phyloP scores from a whole-genome alignment of 148 eudicot genomes.

The Heliamphora exappendiculata region DNA sequence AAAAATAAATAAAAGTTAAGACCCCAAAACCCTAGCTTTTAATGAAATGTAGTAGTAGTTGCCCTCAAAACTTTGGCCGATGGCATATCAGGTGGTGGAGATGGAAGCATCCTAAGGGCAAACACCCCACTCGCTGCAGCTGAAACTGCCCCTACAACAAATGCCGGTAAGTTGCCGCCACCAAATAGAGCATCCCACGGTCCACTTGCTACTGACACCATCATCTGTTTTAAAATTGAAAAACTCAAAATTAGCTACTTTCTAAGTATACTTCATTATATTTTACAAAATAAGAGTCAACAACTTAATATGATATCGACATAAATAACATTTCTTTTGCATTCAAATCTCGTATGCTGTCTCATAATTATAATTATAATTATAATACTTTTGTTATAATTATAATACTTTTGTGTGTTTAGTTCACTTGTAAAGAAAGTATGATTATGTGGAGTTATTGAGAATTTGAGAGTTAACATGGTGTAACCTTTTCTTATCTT shows the following conservation, averaged over 20 bases:
- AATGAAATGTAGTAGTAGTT: neutral
- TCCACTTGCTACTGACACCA: slow-evolving; percentile 57
- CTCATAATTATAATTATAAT: too few species aligned
- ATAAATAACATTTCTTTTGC: too few species aligned
- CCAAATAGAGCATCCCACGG: slow-evolving; percentile 65
- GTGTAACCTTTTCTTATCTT: neutral
- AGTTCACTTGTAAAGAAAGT: too few species aligned
- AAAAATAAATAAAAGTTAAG: neutral
- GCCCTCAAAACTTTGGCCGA: neutral
- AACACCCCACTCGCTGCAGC: slow-evolving; percentile 49
- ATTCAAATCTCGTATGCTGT: too few species aligned
- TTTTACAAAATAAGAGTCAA: too few species aligned
- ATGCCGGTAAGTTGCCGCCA: slow-evolving; percentile 74
- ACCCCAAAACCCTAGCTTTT: too few species aligned
- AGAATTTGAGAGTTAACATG: too few species aligned
- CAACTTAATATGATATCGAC: too few species aligned
- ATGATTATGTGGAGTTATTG: too few species aligned
- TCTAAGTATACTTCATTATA: too few species aligned
- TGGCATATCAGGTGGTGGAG: slow-evolving; percentile 20
- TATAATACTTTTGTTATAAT: too few species aligned
- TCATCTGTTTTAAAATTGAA: slow-evolving; percentile 36
- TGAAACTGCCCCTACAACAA: slow-evolving; percentile 53
- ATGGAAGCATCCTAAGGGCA: slow-evolving; percentile 55
- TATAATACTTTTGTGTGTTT: too few species aligned
- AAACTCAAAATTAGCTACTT: neutral